Base-by-base conservation (phyloP, 2,329 filamentous ascomycete species). In the Xylaria sp. region DNA sequence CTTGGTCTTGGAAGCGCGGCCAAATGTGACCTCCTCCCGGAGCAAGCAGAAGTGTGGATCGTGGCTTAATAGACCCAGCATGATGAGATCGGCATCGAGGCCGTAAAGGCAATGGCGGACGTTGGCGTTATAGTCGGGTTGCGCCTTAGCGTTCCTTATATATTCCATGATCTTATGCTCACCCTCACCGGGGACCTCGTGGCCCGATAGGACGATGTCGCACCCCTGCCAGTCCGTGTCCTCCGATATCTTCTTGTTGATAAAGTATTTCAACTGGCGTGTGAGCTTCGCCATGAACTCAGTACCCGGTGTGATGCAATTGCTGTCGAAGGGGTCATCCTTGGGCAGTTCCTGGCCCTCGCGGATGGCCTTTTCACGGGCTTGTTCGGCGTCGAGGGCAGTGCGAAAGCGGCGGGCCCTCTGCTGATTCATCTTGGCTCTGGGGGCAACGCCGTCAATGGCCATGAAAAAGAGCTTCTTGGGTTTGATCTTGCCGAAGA, bases 141-240 rank as follows among this genome's bases (percentile, higher is more conserved):
- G 96, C 58, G 95, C 94, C 85, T 98, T 98, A 71, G 96, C 93
- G 81, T 97, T 93, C 75, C 96, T 92, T 81, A 99, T 99, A 81
- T 99, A 99, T 82, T 99, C 97, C 96, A 99, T 99, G 82, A 99
- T 97, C 84, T 99, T 99, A 85, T 99, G 96, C 82, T 99, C 96
- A 76, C 96, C 96, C 82, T 99, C 97, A 75, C 96, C 96, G 6
- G 96, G 96, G 29, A 98, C 95, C 81, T 99, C 97, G 78, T 99
- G 97, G 63, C 97, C 96, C 5, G 96, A 99, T 68, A 99, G 87
- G 62, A 99, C 94, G 75, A 99, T 91, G 78, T 98, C 94, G 73
- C 97, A 96, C 69, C 93, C 93, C 82, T 99, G 96, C 96, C 96
- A 99, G 77, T 99, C 96, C 57, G 91, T 89, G 80, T 99, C 96